Evolutionary conservation across 306 rosid species (phyloP), one percentile per base, ranked within the genome.

Genomic region (Pterocarpus santalinus): DNA sequence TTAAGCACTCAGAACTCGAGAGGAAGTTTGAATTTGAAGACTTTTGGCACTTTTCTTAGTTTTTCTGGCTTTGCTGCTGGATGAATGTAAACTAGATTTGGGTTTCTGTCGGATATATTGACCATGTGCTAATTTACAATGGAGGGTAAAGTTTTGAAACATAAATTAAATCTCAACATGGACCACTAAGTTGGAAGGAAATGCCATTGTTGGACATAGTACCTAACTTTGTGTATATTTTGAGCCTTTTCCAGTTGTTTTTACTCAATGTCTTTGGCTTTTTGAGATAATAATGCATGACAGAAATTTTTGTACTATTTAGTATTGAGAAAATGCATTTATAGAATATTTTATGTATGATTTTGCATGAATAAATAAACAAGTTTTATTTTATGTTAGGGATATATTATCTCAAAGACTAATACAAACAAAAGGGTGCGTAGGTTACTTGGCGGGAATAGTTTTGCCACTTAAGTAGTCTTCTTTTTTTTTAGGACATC

Each of bases 1-100:
- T 44, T 77, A 64, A 72, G 30, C 69, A 65, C 58, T 56, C 35
- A 47, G 17, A 64, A 58, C 38, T 68, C 16, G 38, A 28, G 69
- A 55, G 3, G 13, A 38, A 36, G 74, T 61, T 51, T 61, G 16
- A 72, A 34, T 51, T 71, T 76, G 51, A 76, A 73, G 79, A 62
- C 15, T 63, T 36, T 36, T 38, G 44, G 56, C 64, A 71, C 63
- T 71, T 17, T 36, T 30, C 16, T 36, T 55, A 16, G 61, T 55
- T 16, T 47, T 17, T 55, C 28, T 16, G 16, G 34, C 11, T 53
- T 65, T 16, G 34, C 12, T 67, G 22, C 10, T 56, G 53, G 78
- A 73, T 53, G 34, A 58, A 56, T 79, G 82, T 69, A 73, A 79
- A 58, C 34, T 22, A 8, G 73, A 65, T 38, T 65, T 2, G 63